Evolutionary conservation across 2,329 filamentous ascomycete species (phyloP).

Genomic region (Clonostachys byssicola): DNA sequence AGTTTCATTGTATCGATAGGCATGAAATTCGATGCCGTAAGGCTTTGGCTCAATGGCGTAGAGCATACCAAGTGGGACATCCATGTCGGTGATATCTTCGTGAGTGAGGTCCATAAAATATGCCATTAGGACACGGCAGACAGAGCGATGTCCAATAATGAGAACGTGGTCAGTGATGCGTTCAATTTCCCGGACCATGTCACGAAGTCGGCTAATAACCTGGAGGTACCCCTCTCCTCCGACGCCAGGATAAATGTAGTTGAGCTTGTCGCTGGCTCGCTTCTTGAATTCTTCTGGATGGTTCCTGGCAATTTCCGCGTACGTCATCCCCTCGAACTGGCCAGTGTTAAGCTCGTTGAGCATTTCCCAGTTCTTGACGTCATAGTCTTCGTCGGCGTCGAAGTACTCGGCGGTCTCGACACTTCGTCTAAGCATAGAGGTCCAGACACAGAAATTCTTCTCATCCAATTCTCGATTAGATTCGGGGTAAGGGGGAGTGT

Average conservation of each 20-base stretch:
- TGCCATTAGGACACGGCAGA: constrained; percentile 87
- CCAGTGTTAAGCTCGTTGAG: constrained; percentile 94
- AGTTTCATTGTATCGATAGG: constrained; percentile 81
- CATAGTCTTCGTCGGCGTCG: constrained; percentile 86
- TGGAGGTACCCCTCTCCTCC: constrained; percentile 96
- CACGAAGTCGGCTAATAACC: constrained; percentile 89
- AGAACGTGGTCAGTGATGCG: constrained; percentile 94
- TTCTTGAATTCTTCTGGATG: constrained; percentile 78
- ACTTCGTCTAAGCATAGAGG: constrained; percentile 89
- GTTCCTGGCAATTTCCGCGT: constrained; percentile 78
- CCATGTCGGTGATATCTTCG: constrained; percentile 89
- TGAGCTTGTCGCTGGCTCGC: constrained; percentile 81
- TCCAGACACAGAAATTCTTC: constrained; percentile 98
- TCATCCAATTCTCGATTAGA: constrained; percentile 64
- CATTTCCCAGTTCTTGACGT: constrained; percentile 97
- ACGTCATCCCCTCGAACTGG: constrained; percentile 90
- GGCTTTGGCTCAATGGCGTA: constrained; percentile 97
- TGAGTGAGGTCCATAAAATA: constrained; percentile 94
- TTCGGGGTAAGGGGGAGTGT: constrained; percentile 92
- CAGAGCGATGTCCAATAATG: constrained; percentile 87
- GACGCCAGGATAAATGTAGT: constrained; percentile 93
- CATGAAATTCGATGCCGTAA: constrained; percentile 95
- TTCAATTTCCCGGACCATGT: constrained; percentile 96
- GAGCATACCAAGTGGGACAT: constrained; percentile 88
- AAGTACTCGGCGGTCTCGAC: constrained; percentile 87